Evolutionary conservation across 371 early-diverging fungal species (phyloP).

Genomic region (Mortierella sp.): DNA sequence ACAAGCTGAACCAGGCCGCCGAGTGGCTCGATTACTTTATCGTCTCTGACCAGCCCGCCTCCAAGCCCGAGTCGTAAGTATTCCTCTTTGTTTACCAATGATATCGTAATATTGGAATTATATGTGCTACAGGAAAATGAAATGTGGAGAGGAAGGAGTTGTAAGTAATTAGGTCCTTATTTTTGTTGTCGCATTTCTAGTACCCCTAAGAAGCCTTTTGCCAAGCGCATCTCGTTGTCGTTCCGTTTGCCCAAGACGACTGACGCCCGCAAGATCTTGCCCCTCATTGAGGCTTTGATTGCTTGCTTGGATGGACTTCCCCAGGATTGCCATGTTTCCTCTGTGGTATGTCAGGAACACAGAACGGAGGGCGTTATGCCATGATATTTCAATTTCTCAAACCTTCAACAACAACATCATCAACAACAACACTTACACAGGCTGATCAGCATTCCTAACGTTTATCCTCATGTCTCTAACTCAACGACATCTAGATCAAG

Average conservation of each 20-base stretch:
- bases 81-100: background rate
- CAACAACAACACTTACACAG: no score
- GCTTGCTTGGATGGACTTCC: constrained; percentile 55
- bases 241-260: constrained; percentile 45
- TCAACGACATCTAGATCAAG: constrained; percentile 27
- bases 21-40: constrained; percentile 53
- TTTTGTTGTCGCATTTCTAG: constrained; percentile 12
- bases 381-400: no score
- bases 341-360: constrained; percentile 34
- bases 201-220: constrained; percentile 27
- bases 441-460: background rate
- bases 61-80: constrained; percentile 43
- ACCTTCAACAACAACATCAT: no score
- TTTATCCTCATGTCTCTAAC: background rate
- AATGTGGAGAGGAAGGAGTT: background rate
- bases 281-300: constrained; percentile 47
- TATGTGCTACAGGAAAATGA: no score
- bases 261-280: constrained; percentile 34
- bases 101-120: background rate
- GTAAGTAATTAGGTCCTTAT: background rate
- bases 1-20: constrained; percentile 42
- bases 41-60: constrained; percentile 48
- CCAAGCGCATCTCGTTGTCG: constrained; percentile 52
- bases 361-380: background rate
- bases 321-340: constrained; percentile 39